phyloP scores from a whole-genome alignment of 2,329 filamentous ascomycete genomes.

The Microdochium trichocladiopsis region DNA sequence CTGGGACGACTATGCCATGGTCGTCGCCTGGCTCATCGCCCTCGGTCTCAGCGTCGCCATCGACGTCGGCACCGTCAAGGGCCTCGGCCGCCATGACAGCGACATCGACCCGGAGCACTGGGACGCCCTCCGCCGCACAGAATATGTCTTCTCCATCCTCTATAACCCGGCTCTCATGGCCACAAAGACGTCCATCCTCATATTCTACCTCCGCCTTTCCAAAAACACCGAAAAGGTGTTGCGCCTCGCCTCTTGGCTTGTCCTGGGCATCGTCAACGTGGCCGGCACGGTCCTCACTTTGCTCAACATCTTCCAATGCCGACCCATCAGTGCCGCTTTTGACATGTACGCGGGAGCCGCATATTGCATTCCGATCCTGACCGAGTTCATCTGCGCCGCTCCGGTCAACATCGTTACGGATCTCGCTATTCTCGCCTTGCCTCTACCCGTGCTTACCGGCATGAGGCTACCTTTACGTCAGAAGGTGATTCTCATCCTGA shows the following conservation, averaged over 20 bases:
- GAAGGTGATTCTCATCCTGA: constrained; percentile 79
- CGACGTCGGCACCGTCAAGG: constrained; percentile 53
- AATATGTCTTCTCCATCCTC: constrained; percentile 59
- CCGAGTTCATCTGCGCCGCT: constrained; percentile 65
- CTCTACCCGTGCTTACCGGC: constrained; percentile 79
- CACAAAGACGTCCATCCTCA: constrained; percentile 84
- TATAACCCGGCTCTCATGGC: constrained; percentile 84
- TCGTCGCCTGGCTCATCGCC: constrained; percentile 68
- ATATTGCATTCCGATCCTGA: constrained; percentile 50
- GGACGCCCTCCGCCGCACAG: constrained; percentile 44
- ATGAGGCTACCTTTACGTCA: constrained; percentile 82
- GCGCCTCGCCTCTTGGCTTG: constrained; percentile 73
- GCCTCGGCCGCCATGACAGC: constrained; percentile 60
- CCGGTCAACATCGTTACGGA: constrained; percentile 92
- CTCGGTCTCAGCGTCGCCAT: constrained; percentile 63
- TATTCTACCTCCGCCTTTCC: constrained; percentile 82
- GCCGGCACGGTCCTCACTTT: constrained; percentile 75
- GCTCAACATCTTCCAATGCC: constrained; percentile 82
- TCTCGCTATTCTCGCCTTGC: constrained; percentile 77
- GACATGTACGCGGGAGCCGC: constrained; percentile 23
- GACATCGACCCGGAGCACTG: constrained; percentile 47
- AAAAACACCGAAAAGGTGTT: constrained; percentile 71
- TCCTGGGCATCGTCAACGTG: constrained; percentile 69
- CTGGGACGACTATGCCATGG: constrained; percentile 76
- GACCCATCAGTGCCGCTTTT: constrained; percentile 67